phyloP scores from a whole-genome alignment of 768 basidiomycete species.

The Suillus sp. region DNA sequence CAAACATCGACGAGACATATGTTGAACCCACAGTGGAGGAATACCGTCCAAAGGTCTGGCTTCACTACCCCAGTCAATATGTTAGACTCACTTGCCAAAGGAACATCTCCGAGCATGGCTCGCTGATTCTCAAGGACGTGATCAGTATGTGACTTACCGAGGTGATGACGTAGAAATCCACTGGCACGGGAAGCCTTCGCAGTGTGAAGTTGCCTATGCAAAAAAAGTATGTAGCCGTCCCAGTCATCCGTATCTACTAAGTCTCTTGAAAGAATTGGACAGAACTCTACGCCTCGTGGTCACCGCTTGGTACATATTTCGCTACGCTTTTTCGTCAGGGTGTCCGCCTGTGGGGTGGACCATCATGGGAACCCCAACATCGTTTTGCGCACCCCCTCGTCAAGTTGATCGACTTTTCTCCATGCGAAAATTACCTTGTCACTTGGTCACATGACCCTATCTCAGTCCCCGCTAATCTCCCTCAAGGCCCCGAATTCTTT shows the following conservation, averaged over 20 bases:
- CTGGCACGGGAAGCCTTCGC: conserved; percentile 93
- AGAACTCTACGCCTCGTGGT: conserved; percentile 96
- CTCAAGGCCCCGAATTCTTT: conserved; percentile 83
- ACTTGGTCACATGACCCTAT: conserved; percentile 98
- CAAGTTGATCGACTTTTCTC: conserved; percentile 96
- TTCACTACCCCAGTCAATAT: neutral
- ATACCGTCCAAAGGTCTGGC: conserved; percentile 68
- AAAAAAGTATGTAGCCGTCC: conserved; percentile 60
- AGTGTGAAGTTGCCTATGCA: conserved; percentile 73
- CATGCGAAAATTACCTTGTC: conserved; percentile 93
- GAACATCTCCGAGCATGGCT: conserved; percentile 97
- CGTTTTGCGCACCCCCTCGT: conserved; percentile 95
- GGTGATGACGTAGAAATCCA: conserved; percentile 88
- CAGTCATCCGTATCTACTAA: conserved; percentile 15
- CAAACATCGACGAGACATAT: conserved; percentile 75
- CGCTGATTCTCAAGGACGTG: conserved; percentile 87
- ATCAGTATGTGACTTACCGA: conserved; percentile 94
- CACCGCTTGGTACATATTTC: conserved; percentile 92
- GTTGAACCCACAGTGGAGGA: conserved; percentile 73
- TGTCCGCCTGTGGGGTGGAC: conserved; percentile 93
- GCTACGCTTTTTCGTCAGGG: conserved; percentile 94
- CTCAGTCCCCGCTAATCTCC: conserved; percentile 75
- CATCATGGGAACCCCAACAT: conserved; percentile 85
- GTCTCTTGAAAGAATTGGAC: conserved; percentile 77
- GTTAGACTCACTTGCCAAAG: conserved; percentile 40